A percentile compares a stretch with the other conserved stretches of the same genome.
Evolutionary conservation across 2,329 filamentous ascomycete species (phyloP).

Genomic region (Teratosphaeriaceae sp.): DNA sequence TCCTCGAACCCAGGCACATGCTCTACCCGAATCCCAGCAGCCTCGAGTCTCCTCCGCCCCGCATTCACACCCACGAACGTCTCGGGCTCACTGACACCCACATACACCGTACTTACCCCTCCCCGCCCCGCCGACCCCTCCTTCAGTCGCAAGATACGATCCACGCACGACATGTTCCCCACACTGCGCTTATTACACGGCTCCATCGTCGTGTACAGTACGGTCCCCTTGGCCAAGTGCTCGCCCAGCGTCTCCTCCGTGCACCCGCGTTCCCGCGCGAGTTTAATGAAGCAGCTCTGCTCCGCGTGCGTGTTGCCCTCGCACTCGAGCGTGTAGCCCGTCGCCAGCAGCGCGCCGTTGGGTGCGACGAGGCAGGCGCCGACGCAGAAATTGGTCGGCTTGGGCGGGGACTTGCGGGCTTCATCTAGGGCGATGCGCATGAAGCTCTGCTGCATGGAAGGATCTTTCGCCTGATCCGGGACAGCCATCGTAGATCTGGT

Average conservation of each 20-base stretch:
- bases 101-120: constrained; percentile 70
- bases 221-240: constrained; percentile 47
- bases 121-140: constrained; percentile 40
- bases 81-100: constrained; percentile 82
- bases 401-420: constrained; percentile 73
- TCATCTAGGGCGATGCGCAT: constrained; percentile 70
- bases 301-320: constrained; percentile 94
- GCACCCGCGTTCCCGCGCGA: constrained; percentile 33
- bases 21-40: constrained; percentile 66
- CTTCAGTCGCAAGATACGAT: constrained; percentile 60
- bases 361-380: constrained; percentile 65
- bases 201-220: constrained; percentile 90
- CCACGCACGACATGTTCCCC: constrained; percentile 69
- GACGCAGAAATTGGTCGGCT: constrained; percentile 87
- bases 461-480: background rate
- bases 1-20: constrained; percentile 69
- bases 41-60: constrained; percentile 62
- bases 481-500: background rate
- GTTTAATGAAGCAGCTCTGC: constrained; percentile 81
- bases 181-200: constrained; percentile 69
- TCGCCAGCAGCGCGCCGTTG: constrained; percentile 55
- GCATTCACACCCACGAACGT: constrained; percentile 82
- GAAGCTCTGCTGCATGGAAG: constrained; percentile 30
- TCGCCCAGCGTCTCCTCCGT: constrained; percentile 50
- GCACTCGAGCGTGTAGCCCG: constrained; percentile 86